A percentile compares a stretch with the other conserved stretches of the same genome.
Conservation (phyloP, 164 flowering plant genomes). For the Umbellularia californica region DNA sequence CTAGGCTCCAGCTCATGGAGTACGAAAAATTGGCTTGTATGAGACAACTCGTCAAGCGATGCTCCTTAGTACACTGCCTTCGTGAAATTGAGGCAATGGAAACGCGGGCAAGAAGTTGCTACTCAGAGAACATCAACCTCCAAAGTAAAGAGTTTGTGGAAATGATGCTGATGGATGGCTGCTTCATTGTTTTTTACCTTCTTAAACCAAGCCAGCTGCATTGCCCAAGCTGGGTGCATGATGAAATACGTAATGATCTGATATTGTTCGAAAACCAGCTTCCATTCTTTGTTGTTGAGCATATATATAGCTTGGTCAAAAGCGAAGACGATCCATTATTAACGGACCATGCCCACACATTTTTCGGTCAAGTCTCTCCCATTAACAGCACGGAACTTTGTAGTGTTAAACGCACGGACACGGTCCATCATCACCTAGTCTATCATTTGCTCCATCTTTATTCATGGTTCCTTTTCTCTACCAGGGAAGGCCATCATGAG, state of each 20-base stretch:
- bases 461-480: background rate
- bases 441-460: background rate
- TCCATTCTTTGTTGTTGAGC: conserved; percentile 5
- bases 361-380: background rate
- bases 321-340: background rate
- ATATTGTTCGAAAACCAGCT: conserved; percentile 9
- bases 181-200: conserved; percentile 3
- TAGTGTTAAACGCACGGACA: background rate
- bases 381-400: too few relatives aligned
- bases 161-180: conserved; percentile 8
- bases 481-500: background rate
- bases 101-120: conserved; percentile 5
- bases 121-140: background rate
- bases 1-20: conserved; percentile 37
- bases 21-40: conserved; percentile 38
- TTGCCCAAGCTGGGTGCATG: background rate
- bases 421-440: background rate
- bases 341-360: background rate
- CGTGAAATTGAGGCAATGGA: conserved; percentile 26
- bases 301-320: background rate
- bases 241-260: background rate
- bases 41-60: conserved; percentile 10
- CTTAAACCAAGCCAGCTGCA: background rate
- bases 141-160: background rate
- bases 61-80: conserved; percentile 22